phyloP scores from a whole-genome alignment of 2,329 filamentous ascomycete genomes.

The Fusarium xylarioides region DNA sequence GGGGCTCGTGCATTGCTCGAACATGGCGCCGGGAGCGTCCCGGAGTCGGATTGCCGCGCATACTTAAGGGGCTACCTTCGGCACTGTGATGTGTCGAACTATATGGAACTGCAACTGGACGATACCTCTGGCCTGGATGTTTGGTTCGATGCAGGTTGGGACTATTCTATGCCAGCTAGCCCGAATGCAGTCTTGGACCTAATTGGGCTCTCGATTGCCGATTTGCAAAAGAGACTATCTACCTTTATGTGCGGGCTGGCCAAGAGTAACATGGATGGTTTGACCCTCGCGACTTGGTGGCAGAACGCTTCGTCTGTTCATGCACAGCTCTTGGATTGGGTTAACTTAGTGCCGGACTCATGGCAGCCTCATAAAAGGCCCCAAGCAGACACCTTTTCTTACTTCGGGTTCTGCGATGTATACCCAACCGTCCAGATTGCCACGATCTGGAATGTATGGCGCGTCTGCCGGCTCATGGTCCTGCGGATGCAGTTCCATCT shows the following conservation, averaged over 20 bases:
- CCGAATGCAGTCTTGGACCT: neutral
- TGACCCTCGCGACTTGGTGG: neutral
- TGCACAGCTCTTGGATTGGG: neutral
- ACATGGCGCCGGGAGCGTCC: neutral
- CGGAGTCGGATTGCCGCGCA: neutral
- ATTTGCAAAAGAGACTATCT: neutral
- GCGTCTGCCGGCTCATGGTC: neutral
- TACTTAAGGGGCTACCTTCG: neutral
- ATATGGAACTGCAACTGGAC: neutral
- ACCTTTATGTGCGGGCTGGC: neutral
- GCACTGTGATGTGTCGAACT: neutral
- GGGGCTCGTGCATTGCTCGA: neutral
- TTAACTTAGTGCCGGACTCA: neutral
- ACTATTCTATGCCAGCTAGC: neutral
- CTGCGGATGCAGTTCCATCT: neutral
- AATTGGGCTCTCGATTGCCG: neutral
- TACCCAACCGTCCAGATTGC: neutral
- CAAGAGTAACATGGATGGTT: neutral
- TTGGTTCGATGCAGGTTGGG: neutral
- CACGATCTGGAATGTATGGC: neutral
- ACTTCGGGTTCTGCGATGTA: neutral
- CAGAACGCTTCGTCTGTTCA: neutral
- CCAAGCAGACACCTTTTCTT: neutral
- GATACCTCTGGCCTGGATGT: neutral
- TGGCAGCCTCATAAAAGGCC: neutral